Conservation (phyloP, 805 yeast genomes). For the Ogataea salicorniae region DNA sequence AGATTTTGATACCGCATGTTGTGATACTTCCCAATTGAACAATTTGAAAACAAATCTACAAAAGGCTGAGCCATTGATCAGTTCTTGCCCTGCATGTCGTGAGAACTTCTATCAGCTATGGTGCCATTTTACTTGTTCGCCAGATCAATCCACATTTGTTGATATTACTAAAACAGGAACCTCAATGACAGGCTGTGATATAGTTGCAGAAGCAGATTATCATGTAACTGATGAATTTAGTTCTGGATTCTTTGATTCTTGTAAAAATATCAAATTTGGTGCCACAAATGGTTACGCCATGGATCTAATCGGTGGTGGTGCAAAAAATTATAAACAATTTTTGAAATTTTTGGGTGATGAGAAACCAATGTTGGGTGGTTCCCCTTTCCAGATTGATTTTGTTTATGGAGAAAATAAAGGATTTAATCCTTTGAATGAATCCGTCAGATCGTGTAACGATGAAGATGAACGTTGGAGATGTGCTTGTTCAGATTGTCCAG, state of each 20-base stretch:
- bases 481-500: constrained; percentile 87
- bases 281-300: constrained; percentile 95
- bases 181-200: constrained; percentile 44
- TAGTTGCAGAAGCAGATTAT: constrained; percentile 69
- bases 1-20: constrained; percentile 52
- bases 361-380: constrained; percentile 89
- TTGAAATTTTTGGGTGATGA: constrained; percentile 90
- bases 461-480: constrained; percentile 54
- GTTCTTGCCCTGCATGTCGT: constrained; percentile 91
- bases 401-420: constrained; percentile 33
- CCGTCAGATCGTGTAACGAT: constrained; percentile 51
- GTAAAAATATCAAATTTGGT: constrained; percentile 83
- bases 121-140: constrained; percentile 86
- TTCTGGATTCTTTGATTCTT: constrained; percentile 64
- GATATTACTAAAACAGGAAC: constrained; percentile 52
- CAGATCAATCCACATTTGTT: constrained; percentile 71
- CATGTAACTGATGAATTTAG: constrained; percentile 60
- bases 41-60: constrained; percentile 54
- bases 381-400: constrained; percentile 90
- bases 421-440: constrained; percentile 28
- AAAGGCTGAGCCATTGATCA: constrained; percentile 74
- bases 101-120: constrained; percentile 80
- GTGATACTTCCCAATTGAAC: constrained; percentile 58
- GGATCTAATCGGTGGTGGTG: constrained; percentile 99
- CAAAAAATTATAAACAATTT: constrained; percentile 63